Evolutionary conservation across 2,329 filamentous ascomycete genomes (phyloP).

Genomic region (Penicillium sp.): DNA sequence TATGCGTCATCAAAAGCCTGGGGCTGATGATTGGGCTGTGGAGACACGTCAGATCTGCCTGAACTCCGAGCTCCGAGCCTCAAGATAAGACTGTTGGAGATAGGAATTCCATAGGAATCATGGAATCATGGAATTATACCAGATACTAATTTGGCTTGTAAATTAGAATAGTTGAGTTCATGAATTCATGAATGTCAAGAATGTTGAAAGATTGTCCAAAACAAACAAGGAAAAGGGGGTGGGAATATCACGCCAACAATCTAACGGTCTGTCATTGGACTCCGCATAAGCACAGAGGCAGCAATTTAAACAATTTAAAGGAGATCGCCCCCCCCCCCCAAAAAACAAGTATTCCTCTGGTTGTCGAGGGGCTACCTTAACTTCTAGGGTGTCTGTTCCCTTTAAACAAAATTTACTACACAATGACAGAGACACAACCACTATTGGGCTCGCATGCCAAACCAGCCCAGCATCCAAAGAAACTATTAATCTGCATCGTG

Average conservation of each 20-base stretch:
- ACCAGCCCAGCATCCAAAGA: slow-evolving; percentile 9
- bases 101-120: no score
- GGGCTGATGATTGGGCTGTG: neutral
- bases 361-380: neutral
- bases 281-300: neutral
- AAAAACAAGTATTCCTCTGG: no score
- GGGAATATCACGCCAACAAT: neutral
- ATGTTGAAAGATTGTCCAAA: neutral
- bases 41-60: neutral
- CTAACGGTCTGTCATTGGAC: neutral
- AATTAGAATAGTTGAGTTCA: no score
- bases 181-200: neutral
- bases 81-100: neutral
- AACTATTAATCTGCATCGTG: slow-evolving; percentile 15
- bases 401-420: neutral
- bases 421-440: slow-evolving; percentile 9
- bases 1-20: neutral
- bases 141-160: no score
- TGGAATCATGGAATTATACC: no score
- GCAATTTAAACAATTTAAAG: neutral
- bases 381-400: neutral
- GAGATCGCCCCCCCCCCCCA: no score
- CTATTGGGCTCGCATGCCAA: slow-evolving; percentile 2
- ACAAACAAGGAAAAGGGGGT: neutral
- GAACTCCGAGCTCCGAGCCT: slow-evolving; percentile 3